Evolutionary conservation across 108 stramenopile genomes (phyloP), one percentile per base, ranked within the genome.

Genomic region (Discostella stelligeroides): DNA sequence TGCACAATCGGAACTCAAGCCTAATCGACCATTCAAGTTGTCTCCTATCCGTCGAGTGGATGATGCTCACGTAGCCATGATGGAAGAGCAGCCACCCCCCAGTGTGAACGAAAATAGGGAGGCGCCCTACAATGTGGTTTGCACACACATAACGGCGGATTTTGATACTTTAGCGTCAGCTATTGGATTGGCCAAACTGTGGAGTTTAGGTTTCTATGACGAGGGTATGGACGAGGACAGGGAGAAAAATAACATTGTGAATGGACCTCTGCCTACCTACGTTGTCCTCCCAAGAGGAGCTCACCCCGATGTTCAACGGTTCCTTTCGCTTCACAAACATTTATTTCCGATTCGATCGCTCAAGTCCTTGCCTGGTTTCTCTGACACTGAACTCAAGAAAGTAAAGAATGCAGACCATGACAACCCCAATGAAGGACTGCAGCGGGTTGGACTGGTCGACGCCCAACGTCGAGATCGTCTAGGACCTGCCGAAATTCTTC

Each of bases 261-360:
- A 70, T 34, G 61, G 63, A 76, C 75, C 78, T 48, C 62, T 88
- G 10, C 95, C 94, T 1, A 91, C 95, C 29, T 96, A 87, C 76
- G 96, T 97, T 3, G 92, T 93, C 8, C 66, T 97, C 21, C 96
- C 96, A n/a, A 82, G 92, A n/a, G 95, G 95, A 10, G 95, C 95
- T 0, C 93, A 95, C 79, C 96, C 96, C n/a, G 81, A 75, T 23
- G 96, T 97, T n/a, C 86, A 88, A 21, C 75, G 86, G 10, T 97
- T 96, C 56, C 64, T 97, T 28, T 86, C 90, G 0, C 75, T 95
- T n/a, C 96, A 97, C 73, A 93, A 93, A 65, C 93, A 95, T 45
- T 67, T 95, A 34, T 94, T 97, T 71, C 96, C 96, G 7, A 92
- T 97, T 51, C 88, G 92, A 24, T 85, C 87, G 17, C 73, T 97